Evolutionary conservation across 2,329 filamentous ascomycete genomes (phyloP).

Genomic region (Dactylellina parvicollis): DNA sequence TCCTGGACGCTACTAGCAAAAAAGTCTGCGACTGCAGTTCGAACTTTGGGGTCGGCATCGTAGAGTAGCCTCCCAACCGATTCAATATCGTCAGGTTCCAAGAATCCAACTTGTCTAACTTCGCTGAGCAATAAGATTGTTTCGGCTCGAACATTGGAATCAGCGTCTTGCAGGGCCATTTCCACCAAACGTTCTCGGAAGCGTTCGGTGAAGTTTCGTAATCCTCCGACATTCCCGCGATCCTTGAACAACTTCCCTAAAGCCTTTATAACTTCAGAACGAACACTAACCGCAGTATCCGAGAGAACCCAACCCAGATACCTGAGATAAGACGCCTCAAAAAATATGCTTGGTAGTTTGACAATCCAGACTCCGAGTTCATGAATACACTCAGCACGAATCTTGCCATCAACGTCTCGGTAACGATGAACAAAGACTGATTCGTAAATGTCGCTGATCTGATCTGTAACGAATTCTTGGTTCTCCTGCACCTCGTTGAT

Average conservation of each 20-base stretch:
- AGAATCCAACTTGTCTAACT: slow-evolving; percentile 81
- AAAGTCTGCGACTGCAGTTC: slow-evolving; percentile 88
- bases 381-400: slow-evolving; percentile 86
- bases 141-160: slow-evolving; percentile 79
- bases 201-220: slow-evolving; percentile 91
- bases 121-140: slow-evolving; percentile 84
- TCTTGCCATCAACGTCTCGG: slow-evolving; percentile 88
- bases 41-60: slow-evolving; percentile 82
- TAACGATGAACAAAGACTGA: slow-evolving; percentile 97
- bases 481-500: slow-evolving; percentile 76
- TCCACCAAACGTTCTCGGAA: slow-evolving; percentile 89
- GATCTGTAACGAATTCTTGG: slow-evolving; percentile 74
- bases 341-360: slow-evolving; percentile 83
- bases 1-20: slow-evolving; percentile 89
- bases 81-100: slow-evolving; percentile 92
- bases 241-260: slow-evolving; percentile 81
- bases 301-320: slow-evolving; percentile 97
- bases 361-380: slow-evolving; percentile 90
- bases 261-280: slow-evolving; percentile 87
- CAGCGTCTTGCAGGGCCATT: slow-evolving; percentile 87
- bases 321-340: slow-evolving; percentile 87
- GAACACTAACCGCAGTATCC: slow-evolving; percentile 76
- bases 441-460: slow-evolving; percentile 87
- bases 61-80: slow-evolving; percentile 87
- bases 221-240: slow-evolving; percentile 76